A percentile compares a stretch with the other conserved stretches of the same genome.
phyloP scores from a whole-genome alignment of 805 yeast species.

The Myxozyma neglecta region DNA sequence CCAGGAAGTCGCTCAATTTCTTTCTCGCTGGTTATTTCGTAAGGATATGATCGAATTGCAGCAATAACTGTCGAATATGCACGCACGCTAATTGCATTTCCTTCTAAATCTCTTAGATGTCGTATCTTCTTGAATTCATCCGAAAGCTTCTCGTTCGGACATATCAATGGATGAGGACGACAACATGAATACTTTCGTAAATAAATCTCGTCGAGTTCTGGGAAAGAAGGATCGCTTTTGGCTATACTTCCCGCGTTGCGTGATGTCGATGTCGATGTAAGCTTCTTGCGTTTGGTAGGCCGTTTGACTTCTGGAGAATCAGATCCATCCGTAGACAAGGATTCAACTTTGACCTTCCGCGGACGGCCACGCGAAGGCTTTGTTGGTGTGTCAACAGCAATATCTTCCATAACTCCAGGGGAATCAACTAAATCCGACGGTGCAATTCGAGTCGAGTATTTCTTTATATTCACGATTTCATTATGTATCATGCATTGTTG shows the following conservation, averaged over 20 bases:
- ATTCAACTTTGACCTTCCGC: not conserved
- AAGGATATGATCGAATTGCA: conserved; percentile 27
- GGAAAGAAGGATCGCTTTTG: not conserved
- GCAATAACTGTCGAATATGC: conserved; percentile 33
- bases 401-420: too few relatives aligned
- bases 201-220: conserved; percentile 12
- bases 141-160: conserved; percentile 20
- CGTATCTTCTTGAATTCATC: conserved; percentile 8
- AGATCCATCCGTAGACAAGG: not conserved
- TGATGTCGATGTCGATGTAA: not conserved
- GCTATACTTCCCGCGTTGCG: not conserved
- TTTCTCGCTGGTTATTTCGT: conserved; percentile 9
- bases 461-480: not conserved
- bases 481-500: not conserved
- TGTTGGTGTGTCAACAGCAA: not conserved
- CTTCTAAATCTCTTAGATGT: conserved; percentile 23
- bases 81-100: conserved; percentile 25
- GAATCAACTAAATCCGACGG: not conserved
- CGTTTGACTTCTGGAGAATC: not conserved
- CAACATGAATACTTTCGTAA: conserved; percentile 17
- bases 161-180: conserved; percentile 25
- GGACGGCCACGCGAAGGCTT: conserved; percentile 9
- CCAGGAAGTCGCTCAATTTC: conserved; percentile 24
- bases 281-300: not conserved
- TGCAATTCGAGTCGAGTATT: not conserved